Conservation (phyloP, 805 yeast genomes). For the Babjeviella inositovora region DNA sequence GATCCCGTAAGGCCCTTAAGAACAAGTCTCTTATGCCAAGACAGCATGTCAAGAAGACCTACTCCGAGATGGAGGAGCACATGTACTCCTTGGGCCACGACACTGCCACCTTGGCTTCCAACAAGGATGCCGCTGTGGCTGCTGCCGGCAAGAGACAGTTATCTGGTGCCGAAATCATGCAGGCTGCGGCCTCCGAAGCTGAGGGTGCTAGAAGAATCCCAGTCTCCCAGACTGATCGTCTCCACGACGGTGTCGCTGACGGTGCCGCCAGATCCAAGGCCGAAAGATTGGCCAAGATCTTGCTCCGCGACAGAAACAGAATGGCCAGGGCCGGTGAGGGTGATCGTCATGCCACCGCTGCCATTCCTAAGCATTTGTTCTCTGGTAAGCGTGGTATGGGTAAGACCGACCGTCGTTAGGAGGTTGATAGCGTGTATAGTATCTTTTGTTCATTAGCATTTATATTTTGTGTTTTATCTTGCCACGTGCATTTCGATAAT, state of each 20-base stretch:
- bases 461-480: no score
- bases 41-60: slow-evolving; percentile 67
- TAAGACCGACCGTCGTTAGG: slow-evolving; percentile 74
- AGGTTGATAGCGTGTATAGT: no score
- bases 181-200: slow-evolving; percentile 15
- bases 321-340: slow-evolving; percentile 89
- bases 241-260: slow-evolving; percentile 75
- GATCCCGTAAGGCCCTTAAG: slow-evolving; percentile 76
- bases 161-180: slow-evolving; percentile 72
- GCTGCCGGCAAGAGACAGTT: slow-evolving; percentile 19
- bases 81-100: slow-evolving; percentile 87
- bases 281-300: slow-evolving; percentile 73
- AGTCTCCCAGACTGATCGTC: slow-evolving; percentile 56
- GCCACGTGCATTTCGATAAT: no score
- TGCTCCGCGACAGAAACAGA: slow-evolving; percentile 89
- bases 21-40: slow-evolving; percentile 83
- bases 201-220: slow-evolving; percentile 30
- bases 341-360: slow-evolving; percentile 78
- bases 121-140: slow-evolving; percentile 19
- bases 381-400: slow-evolving; percentile 96
- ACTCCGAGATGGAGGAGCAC: slow-evolving; percentile 72
- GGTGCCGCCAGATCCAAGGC: slow-evolving; percentile 73
- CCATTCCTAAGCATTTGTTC: slow-evolving; percentile 87
- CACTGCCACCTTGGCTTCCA: slow-evolving; percentile 44
- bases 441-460: no score